phyloP scores from a whole-genome alignment of 352 stramenopile species.

The Phytophthora podocarpi region DNA sequence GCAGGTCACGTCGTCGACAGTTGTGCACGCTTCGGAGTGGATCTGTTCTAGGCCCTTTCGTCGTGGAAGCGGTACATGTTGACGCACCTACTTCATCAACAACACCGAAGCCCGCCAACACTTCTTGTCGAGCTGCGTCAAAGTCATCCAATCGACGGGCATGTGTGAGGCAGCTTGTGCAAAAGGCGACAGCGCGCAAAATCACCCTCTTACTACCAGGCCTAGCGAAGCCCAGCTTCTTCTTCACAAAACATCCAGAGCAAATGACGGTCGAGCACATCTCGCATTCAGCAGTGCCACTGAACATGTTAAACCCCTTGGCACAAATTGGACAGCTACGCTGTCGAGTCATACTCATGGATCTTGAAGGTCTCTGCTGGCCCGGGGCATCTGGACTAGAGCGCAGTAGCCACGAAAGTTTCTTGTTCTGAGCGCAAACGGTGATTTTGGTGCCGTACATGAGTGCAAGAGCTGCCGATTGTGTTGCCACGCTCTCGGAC shows the following conservation, averaged over 20 bases:
- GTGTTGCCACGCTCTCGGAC: constrained; percentile 26
- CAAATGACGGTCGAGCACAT: constrained; percentile 37
- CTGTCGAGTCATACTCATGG: constrained; percentile 15
- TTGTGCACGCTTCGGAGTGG: constrained; percentile 15
- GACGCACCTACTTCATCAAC: constrained; percentile 9
- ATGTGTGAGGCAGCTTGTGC: constrained; percentile 34
- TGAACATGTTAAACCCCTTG: constrained; percentile 38
- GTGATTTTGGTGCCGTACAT: constrained; percentile 29
- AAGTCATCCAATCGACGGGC: constrained; percentile 27
- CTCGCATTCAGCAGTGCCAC: constrained; percentile 22
- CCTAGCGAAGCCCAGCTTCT: constrained; percentile 33
- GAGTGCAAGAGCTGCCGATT: constrained; percentile 30
- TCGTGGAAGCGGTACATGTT: constrained; percentile 6
- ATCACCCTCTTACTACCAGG: constrained; percentile 27
- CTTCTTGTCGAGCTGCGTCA: constrained; percentile 33
- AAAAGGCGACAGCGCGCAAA: constrained; percentile 30
- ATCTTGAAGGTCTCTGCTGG: constrained; percentile 11
- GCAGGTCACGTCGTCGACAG: constrained; percentile 25
- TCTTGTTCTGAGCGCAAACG: constrained; percentile 48
- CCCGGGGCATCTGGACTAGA: constrained; percentile 12
- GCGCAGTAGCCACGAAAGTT: constrained; percentile 44
- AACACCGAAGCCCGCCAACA: constrained; percentile 14
- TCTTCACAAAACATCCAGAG: constrained; percentile 35
- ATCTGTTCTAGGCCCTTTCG: constrained; percentile 1
- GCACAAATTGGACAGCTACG: constrained; percentile 35